phyloP scores from a whole-genome alignment of 495 filamentous ascomycete genomes.

The Apiosordaria backusii region DNA sequence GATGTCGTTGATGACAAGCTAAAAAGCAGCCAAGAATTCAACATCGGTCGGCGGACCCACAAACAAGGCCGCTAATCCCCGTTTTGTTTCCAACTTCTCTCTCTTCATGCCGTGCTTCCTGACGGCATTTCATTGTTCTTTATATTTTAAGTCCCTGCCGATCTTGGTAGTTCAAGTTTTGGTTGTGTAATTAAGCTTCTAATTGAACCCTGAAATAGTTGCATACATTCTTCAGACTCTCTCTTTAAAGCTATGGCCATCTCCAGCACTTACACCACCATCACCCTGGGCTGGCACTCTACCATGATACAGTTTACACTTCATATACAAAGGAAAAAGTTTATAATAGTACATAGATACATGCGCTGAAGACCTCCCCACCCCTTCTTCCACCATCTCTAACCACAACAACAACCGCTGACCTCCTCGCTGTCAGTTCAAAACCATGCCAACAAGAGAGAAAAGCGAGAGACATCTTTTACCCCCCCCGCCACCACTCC shows the following conservation, averaged over 20 bases:
- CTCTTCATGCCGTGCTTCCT: background rate
- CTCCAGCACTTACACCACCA: too few relatives aligned
- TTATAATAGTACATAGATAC: background rate
- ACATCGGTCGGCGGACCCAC: background rate
- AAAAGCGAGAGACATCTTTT: background rate
- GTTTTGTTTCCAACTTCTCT: background rate
- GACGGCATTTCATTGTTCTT: background rate
- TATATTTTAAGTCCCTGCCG: background rate
- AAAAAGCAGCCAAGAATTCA: background rate
- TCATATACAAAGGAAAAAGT: constrained; percentile 5
- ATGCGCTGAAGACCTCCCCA: background rate
- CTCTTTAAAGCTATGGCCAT: too few relatives aligned
- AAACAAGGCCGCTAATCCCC: background rate
- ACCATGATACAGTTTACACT: background rate
- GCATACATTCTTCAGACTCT: too few relatives aligned
- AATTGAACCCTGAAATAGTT: too few relatives aligned
- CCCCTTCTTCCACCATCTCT: background rate
- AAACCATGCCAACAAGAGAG: background rate
- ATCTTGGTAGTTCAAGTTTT: background rate
- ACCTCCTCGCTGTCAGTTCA: background rate
- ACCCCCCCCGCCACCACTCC: background rate
- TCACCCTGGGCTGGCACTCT: background rate
- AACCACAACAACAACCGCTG: too few relatives aligned
- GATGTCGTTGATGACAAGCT: background rate
- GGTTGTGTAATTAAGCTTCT: background rate